These are phyloP conservation scores for Pisolithus thermaeus DNA, from an alignment of 1,284 basidiomycete genomes.

Conservation along the genomic window DNA sequence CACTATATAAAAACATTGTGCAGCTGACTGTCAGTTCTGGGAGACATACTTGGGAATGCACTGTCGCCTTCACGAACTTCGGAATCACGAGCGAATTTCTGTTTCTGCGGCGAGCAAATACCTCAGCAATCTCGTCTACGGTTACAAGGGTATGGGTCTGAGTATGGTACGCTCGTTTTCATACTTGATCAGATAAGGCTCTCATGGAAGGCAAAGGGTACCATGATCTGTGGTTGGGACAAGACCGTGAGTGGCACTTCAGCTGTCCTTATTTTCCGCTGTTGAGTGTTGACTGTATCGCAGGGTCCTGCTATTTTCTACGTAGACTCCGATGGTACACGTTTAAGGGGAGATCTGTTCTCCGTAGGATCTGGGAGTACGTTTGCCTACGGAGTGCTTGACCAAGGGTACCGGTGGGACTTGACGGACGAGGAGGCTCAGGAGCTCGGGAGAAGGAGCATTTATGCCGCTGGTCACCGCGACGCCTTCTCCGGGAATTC, in stretches of 20 bases:
- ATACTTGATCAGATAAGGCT: not conserved
- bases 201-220: constrained; percentile 56
- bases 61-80: constrained; percentile 93
- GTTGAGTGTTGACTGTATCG: constrained; percentile 3
- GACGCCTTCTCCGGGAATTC: constrained; percentile 98
- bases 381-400: constrained; percentile 97
- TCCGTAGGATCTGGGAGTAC: constrained; percentile 98
- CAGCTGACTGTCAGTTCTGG: constrained; percentile 94
- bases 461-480: constrained; percentile 95
- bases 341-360: constrained; percentile 95
- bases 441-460: constrained; percentile 90
- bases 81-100: constrained; percentile 96
- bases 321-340: constrained; percentile 95
- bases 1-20: constrained; percentile 2
- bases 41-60: constrained; percentile 99
- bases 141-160: constrained; percentile 98
- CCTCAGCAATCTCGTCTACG: constrained; percentile 94
- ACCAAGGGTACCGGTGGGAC: constrained; percentile 96
- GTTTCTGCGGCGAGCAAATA: constrained; percentile 99
- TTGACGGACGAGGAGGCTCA: constrained; percentile 91
- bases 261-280: not conserved
- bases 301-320: constrained; percentile 96
- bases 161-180: constrained; percentile 74
- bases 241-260: constrained; percentile 69
- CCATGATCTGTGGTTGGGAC: constrained; percentile 99